phyloP scores from a whole-genome alignment of 1,284 basidiomycete genomes.

The Tilletiopsis washingtonensis region DNA sequence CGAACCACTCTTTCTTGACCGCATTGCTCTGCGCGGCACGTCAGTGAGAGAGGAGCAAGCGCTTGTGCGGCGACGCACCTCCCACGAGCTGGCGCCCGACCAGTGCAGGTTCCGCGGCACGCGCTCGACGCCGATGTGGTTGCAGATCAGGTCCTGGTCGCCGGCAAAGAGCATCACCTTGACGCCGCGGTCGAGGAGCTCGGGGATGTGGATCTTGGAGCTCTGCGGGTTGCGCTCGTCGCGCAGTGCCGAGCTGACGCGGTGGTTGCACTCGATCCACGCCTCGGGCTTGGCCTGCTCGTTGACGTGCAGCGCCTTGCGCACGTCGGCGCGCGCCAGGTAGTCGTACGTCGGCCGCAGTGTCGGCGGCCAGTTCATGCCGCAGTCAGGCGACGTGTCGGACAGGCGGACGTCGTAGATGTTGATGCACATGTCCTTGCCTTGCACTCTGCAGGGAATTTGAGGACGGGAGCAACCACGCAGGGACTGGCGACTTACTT shows the following conservation, averaged over 20 bases:
- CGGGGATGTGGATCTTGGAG: constrained; percentile 66
- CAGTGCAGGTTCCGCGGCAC: constrained; percentile 76
- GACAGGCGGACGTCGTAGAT: constrained; percentile 87
- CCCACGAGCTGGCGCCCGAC: constrained; percentile 68
- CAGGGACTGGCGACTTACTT: constrained; percentile 81
- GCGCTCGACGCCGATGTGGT: constrained; percentile 80
- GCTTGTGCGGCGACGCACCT: not conserved
- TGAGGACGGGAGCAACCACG: constrained; percentile 79
- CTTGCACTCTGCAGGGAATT: constrained; percentile 84
- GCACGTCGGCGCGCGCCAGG: constrained; percentile 73
- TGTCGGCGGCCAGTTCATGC: constrained; percentile 97
- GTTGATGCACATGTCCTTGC: constrained; percentile 69
- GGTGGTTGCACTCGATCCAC: constrained; percentile 79
- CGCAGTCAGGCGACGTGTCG: constrained; percentile 79
- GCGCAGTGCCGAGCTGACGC: constrained; percentile 61
- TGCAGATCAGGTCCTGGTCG: constrained; percentile 84
- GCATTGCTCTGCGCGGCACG: constrained; percentile 4
- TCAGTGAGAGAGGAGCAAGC: constrained; percentile 3
- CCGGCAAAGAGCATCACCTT: constrained; percentile 87
- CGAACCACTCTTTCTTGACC: constrained; percentile 62
- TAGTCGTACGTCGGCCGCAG: constrained; percentile 69
- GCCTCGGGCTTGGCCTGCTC: constrained; percentile 60
- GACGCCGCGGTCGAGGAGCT: constrained; percentile 63
- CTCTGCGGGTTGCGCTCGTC: constrained; percentile 35
- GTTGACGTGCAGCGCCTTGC: constrained; percentile 70